Evolutionary conservation across 2,329 filamentous ascomycete species (phyloP), one percentile per base, ranked within the genome.

Genomic region (Colletotrichum sp.): DNA sequence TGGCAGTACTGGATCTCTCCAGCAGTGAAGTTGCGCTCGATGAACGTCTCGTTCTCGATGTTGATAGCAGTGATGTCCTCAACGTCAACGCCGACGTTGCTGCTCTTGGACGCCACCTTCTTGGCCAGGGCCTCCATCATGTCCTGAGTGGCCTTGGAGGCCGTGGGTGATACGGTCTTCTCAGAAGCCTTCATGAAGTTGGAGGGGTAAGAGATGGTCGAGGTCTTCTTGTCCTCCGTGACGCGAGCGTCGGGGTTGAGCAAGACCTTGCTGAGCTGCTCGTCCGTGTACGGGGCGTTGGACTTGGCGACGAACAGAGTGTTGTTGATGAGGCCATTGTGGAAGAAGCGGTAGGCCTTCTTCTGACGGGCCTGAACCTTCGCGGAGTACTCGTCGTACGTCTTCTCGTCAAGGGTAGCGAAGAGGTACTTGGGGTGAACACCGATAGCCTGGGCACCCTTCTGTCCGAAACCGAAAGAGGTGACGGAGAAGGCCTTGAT

Each of bases 401-500:
- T 94, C 64, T 93, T 88, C 86, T 96, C 92, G 82, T 99, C 96
- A 67, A 99, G 94, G n/a, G 95, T 94, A 65, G 97, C 97, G 81
- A 94, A 99, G 74, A 99, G 92, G 86, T 99, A 99, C 87, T 94
- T 96, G 82, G 98, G 95, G 85, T 99, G 97, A 68, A 99, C 94
- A 89, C 96, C 97, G 82, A 99, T 98, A 58, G 94, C 96, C 86
- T 99, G 98, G 30, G 97, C 95, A 83, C 97, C 97, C 92, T 99
- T 99, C 87, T 99, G 97, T 80, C 97, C 97, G 89, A 99, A 99
- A 86, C 97, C 97, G 85, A 99, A 99, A 0, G 98, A 99, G 8
- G 98, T 99, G 78, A 99, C 95, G 1, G 96, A 98, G 91, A 99
- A 99, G 16, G 97, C 98, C 88, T 99, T 99, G 90, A 99, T 91